Percentiles rank a stretch among this genome's conserved stretches.
Conservation (phyloP, 1,139 yeast genomes). For the Saccharomyces hybrid region DNA sequence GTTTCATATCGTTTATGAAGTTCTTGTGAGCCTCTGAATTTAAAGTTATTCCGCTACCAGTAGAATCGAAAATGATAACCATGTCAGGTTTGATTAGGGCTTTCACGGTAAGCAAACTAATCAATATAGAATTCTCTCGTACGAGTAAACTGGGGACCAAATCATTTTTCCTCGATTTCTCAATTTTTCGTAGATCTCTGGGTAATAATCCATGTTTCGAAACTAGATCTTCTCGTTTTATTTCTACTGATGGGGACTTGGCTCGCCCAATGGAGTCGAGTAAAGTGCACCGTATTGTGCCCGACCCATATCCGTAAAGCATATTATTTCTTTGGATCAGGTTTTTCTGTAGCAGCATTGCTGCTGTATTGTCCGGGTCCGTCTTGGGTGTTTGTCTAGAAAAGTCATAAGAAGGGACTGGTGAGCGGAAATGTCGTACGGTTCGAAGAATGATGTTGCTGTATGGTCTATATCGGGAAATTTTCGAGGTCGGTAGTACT, state of each 20-base stretch:
- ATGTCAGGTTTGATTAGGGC: conserved; percentile 59
- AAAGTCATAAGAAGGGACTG: not conserved
- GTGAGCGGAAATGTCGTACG: not conserved
- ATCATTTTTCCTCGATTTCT: conserved; percentile 41
- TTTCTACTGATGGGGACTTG: conserved; percentile 48
- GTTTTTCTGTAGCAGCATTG: conserved; percentile 34
- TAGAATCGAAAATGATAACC: conserved; percentile 57
- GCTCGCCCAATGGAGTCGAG: conserved; percentile 53
- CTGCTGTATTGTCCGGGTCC: conserved; percentile 14
- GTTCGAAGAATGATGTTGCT: not conserved
- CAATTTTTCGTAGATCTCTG: conserved; percentile 47
- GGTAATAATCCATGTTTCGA: conserved; percentile 30
- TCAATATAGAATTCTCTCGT: conserved; percentile 50
- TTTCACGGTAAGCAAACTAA: conserved; percentile 60
- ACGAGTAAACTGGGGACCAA: conserved; percentile 67
- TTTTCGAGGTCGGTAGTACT: not conserved
- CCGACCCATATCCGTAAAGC: conserved; percentile 27
- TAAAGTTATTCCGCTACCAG: conserved; percentile 24
- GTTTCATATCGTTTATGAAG: conserved; percentile 25
- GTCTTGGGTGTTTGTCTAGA: not conserved
- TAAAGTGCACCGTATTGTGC: conserved; percentile 45
- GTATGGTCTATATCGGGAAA: not conserved
- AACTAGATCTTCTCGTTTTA: conserved; percentile 47
- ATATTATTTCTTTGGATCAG: conserved; percentile 33
- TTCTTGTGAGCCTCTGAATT: conserved; percentile 29